Evolutionary conservation across 2,329 filamentous ascomycete species (phyloP), one percentile per base, ranked within the genome.

Genomic region (Colletotrichum chrysophilum): DNA sequence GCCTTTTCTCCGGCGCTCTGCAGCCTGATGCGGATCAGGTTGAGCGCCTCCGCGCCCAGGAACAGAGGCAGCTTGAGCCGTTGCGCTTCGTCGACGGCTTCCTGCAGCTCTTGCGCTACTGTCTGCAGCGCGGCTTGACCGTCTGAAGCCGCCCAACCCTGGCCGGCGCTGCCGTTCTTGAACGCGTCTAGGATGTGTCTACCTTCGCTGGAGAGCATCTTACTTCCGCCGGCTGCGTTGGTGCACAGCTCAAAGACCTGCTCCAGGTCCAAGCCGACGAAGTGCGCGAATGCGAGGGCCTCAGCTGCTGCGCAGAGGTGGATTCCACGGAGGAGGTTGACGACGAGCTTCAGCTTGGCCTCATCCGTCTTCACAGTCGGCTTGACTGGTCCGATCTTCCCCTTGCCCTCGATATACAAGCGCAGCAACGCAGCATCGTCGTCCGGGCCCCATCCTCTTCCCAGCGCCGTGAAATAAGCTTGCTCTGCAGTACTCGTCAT

Each of bases 401-500:
- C 82, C 65, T 80, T 80, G 10, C 85, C 85, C 56, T 86, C 84
- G 10, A 80, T 84, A 77, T 88, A 88, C 18, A 89, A 73, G 48
- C 86, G 80, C 62, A 88, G 80, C 34, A 89, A 77, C 64, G 85
- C 83, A 58, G 84, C 85, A 78, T 88, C 87, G 75, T 88, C 87
- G 64, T 88, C 86, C 6, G 81, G 26, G 1, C 58, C 58, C 18
- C n/a, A 61, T 1, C 58, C 58, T 21, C 28, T 61, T 77, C 89
- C 86, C 9, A 94, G 82, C 16, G 88, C 91, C 32, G 90, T 84
- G 71, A 93, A 88, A 80, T 93, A 94, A 32, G 90, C 87, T 81
- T 94, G 92, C 83, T 94, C 93, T 13, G 93, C 92, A 0, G 88
- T 87, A 48, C 88, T 89, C 71, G 89, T 90, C 80, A 95, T 89